Base-by-base conservation (phyloP, 805 yeast species). In the Barnettozyma salicaria region DNA sequence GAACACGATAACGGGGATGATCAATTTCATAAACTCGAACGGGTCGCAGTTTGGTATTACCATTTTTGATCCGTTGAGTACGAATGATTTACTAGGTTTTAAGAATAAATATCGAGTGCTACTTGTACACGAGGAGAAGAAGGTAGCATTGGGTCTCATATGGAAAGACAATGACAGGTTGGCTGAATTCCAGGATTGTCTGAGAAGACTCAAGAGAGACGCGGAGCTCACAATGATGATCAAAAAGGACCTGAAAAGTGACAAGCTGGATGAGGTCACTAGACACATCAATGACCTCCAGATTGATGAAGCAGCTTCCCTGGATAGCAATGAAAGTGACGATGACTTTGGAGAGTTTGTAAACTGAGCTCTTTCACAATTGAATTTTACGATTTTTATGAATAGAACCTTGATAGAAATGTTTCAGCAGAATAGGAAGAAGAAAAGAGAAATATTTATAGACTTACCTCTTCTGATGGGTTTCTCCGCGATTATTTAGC, bases 91-190 rank as follows among this genome's bases (percentile, higher is more conserved):
- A 17, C 7, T 24, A 17, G 19, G 18, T 6, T 41, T 50, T 4
- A 38, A 32, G 30, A 40, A 62, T 27, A 55, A 57, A 30, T 69
- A 59, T 43, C 64, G 63, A 18, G 50, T 68, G 6, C 37, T 63
- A 7, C 53, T 64, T 21, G 54, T 50, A n/a, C 55, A 58, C 30
- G 50, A 50, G 13, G 52, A 40, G 4, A 44, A 56, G 38, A 52
- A 52, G n/a, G 60, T 69, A 10, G 62, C 61, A 18, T 47, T 68
- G n/a, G 73, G 74, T 5, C 43, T 68, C 36, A 63, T 63, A 11
- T 27, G 37, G 25, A 28, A 21, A 11, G 34, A 36, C 20, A 14
- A 33, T 21, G 23, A 23, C 8, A 9, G 22, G 4, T 34, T 31
- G 21, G 26, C 17, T n/a, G 38, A 36, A 9, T 23, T 39, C 6